Evolutionary conservation across 2,329 filamentous ascomycete genomes (phyloP).

Genomic region (Clonostachys chloroleuca): DNA sequence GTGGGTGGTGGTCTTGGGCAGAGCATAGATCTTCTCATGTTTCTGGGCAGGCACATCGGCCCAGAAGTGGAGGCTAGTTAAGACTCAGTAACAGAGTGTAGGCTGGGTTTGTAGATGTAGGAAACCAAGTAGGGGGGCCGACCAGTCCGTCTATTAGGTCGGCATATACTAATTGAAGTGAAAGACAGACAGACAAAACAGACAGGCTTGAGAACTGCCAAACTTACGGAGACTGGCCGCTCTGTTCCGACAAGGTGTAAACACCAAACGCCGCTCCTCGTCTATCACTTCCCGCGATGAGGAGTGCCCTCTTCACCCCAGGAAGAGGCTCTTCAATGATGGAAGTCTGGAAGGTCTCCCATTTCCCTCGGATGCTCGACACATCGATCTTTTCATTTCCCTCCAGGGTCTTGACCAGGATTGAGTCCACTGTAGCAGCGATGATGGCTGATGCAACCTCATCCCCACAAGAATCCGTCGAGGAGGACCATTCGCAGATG

Average conservation of each 20-base stretch:
- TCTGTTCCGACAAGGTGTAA: slow-evolving; percentile 69
- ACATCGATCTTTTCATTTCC: slow-evolving; percentile 53
- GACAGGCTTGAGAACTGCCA: slow-evolving; percentile 34
- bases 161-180: neutral
- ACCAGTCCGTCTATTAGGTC: neutral
- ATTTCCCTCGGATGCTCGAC: slow-evolving; percentile 52
- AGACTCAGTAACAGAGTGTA: no score
- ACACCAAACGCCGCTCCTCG: slow-evolving; percentile 67
- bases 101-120: no score
- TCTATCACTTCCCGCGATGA: slow-evolving; percentile 62
- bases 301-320: slow-evolving; percentile 53
- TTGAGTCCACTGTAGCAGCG: slow-evolving; percentile 63
- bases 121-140: no score
- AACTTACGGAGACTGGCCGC: slow-evolving; percentile 47
- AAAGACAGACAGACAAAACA: neutral
- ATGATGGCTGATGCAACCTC: slow-evolving; percentile 41
- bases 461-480: no score
- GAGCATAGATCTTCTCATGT: slow-evolving; percentile 48
- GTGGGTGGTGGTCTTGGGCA: slow-evolving; percentile 49
- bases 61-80: slow-evolving; percentile 53
- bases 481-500: no score
- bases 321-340: slow-evolving; percentile 53
- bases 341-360: slow-evolving; percentile 64
- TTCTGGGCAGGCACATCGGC: slow-evolving; percentile 54
- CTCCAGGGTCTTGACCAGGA: slow-evolving; percentile 54